Percentiles rank a stretch among this genome's conserved stretches.
Evolutionary conservation across 78 protist species (phyloP).

Genomic region (Andalucia godoyi): DNA sequence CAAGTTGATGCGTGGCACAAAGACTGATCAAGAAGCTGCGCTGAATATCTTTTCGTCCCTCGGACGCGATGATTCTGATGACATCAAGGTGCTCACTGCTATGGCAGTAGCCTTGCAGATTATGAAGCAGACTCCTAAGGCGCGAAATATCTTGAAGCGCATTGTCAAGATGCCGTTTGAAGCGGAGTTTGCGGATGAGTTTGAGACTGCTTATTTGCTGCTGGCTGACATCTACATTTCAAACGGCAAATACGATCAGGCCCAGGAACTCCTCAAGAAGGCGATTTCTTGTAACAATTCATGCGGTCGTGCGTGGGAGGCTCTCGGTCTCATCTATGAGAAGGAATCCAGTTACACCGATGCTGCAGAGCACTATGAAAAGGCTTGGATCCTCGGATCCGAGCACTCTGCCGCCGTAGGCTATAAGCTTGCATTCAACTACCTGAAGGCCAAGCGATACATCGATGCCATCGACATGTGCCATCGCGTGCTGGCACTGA

Average conservation of each 20-base stretch:
- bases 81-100: no score
- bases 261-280: constrained; percentile 35
- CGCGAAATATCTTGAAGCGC: constrained; percentile 49
- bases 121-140: constrained; percentile 42
- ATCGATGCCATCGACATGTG: constrained; percentile 59
- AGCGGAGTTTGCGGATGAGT: constrained; percentile 36
- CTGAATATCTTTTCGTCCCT: not conserved
- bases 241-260: constrained; percentile 50
- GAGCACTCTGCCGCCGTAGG: constrained; percentile 36
- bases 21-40: not conserved
- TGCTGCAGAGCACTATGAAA: constrained; percentile 50
- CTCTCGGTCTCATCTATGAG: constrained; percentile 48
- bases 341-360: constrained; percentile 41
- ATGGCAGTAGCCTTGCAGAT: constrained; percentile 17
- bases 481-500: constrained; percentile 31
- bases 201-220: constrained; percentile 46
- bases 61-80: not conserved
- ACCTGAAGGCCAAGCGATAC: constrained; percentile 58
- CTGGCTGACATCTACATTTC: constrained; percentile 45
- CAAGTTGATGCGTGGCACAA: not conserved
- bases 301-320: constrained; percentile 50
- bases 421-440: constrained; percentile 62
- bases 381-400: constrained; percentile 43
- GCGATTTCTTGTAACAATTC: constrained; percentile 29
- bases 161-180: constrained; percentile 21